Evolutionary conservation across 176 grass and related monocot species (phyloP), one percentile per base, ranked within the genome.

Genomic region (Melocanna baccifera): DNA sequence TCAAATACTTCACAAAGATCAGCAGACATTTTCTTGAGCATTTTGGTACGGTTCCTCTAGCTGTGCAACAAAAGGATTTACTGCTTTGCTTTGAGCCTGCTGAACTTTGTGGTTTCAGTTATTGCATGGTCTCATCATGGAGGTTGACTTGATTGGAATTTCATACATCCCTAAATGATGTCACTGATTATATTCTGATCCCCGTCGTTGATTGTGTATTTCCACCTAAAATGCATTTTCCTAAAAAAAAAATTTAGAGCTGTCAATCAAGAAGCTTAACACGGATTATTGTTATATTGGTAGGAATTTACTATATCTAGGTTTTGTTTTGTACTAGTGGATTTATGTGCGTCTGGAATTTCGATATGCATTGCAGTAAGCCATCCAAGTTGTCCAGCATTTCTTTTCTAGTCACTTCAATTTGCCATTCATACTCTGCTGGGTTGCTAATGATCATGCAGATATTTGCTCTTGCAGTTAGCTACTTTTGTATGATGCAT

Each of bases 381-480:
- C 22, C 74, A 42, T 77, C 36, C 6, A 19, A 20, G 1, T 11
- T 34, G 10, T 32, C 32, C 30, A 37, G 47, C 19, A 51, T 80
- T 67, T 36, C 5, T 59, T 76, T 26, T 58, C 30, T 50, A n/a
- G 19, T 37, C 77, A 52, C 29, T 50, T 67, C 1, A 19, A 37
- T 66, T 51, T 50, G 20, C 22, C 19, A 3, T 80, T 39, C 78
- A 39, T 67, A n/a, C 43, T 50, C 2, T 41, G 4, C 23, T 80
- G 5, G 39, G 29, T 68, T 80, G 47, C 12, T 55, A 67, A 55
- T 40, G 48, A 37, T 16, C 62, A 67, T 79, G 84, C 84, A 90
- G 84, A 59, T 59, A 67, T 42, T 40, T 23, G 41, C 41, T 77
- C 61, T 56, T 26, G 29, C 12, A 65, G 12, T 43, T 61, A 48